Evolutionary conservation across 2,329 filamentous ascomycete genomes (phyloP), one percentile per base, ranked within the genome.

Genomic region (Fusarium goolgardi): DNA sequence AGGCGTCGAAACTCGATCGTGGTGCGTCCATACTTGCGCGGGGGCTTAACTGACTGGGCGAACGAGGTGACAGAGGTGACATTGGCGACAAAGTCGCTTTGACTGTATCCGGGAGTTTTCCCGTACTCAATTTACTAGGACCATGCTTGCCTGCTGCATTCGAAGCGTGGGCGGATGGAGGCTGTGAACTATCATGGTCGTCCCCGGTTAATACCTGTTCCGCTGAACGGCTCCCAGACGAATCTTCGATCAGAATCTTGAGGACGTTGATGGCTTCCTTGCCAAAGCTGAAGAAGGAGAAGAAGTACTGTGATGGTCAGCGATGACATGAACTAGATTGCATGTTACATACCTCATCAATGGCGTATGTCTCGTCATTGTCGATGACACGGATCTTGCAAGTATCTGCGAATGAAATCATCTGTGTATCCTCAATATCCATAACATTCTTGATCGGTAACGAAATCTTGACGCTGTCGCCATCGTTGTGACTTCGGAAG

Each of bases 381-480:
- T 97, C 94, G 58, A 98, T 90, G 43, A 97, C 93, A 37, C 93
- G 88, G 65, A 99, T 90, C 79, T 97, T 97, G 81, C 96, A 91
- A 0, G 96, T 98, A 66, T 97, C 93, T 23, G 94, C 93, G 77
- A 97, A 94, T 67, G 96, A 93, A 56, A 97, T 86, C 81, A 97
- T 93, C 58, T 93, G 90, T 47, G 91, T 96, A 69, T 97, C 92
- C 77, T 98, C 96, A 45, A 98, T 89, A 71, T 98, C 95, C 59
- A 98, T 89, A 21, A 98, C 86, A 70, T 97, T 97, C 61, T 90
- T 86, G 52, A 97, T 91, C 1, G 94, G 95, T 29, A 98, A 81
- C 1, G 92, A 96, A 56, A 98, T 96, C 81, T 98, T 98, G 77
- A 99, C 93, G 75, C 94, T 97, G 76, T 97, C 94, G 12, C 96